These are phyloP conservation scores for Fusarium sp. DNA, from an alignment of 2,329 filamentous ascomycete species.

Conservation along the genomic window DNA sequence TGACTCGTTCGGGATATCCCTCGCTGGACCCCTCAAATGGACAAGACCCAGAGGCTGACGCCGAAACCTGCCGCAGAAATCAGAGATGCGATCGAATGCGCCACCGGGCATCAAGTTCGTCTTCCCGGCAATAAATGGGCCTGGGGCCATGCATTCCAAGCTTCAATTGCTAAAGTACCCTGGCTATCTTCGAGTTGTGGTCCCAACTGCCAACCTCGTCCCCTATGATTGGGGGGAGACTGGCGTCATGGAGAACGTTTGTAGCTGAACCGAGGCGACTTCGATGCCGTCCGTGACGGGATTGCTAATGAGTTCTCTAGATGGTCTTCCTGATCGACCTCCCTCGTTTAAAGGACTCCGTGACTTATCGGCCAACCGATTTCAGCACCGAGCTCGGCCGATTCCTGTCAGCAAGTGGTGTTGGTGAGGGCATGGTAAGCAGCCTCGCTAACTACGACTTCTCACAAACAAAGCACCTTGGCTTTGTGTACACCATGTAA, in stretches of 20 bases:
- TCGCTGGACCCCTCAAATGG: conserved; percentile 9
- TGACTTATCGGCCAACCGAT: conserved; percentile 48
- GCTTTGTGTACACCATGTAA: conserved; percentile 88
- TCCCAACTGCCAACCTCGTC: conserved; percentile 89
- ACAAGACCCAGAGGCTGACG: conserved; percentile 36
- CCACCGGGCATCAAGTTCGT: conserved; percentile 73
- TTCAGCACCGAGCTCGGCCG: conserved; percentile 79
- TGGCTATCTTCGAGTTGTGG: conserved; percentile 78
- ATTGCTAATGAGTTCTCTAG: conserved; percentile 54
- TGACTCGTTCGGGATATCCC: conserved; percentile 13
- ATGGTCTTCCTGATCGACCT: conserved; percentile 93
- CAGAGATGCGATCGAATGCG: conserved; percentile 61
- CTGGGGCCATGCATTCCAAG: conserved; percentile 92
- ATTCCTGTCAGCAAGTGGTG: conserved; percentile 75
- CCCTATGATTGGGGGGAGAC: conserved; percentile 90
- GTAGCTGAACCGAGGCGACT: conserved; percentile 41
- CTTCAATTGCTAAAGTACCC: conserved; percentile 88
- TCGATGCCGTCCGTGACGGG: conserved; percentile 19
- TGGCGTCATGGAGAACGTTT: conserved; percentile 85
- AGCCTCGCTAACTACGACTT: conserved; percentile 88
- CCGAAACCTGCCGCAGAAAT: conserved; percentile 51
- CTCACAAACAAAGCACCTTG: conserved; percentile 74
- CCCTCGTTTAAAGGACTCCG: conserved; percentile 66
- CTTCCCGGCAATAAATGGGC: conserved; percentile 83
- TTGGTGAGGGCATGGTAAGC: conserved; percentile 72